Conservation (phyloP, 345 rosid genomes). For the Corchorus capsularis region DNA sequence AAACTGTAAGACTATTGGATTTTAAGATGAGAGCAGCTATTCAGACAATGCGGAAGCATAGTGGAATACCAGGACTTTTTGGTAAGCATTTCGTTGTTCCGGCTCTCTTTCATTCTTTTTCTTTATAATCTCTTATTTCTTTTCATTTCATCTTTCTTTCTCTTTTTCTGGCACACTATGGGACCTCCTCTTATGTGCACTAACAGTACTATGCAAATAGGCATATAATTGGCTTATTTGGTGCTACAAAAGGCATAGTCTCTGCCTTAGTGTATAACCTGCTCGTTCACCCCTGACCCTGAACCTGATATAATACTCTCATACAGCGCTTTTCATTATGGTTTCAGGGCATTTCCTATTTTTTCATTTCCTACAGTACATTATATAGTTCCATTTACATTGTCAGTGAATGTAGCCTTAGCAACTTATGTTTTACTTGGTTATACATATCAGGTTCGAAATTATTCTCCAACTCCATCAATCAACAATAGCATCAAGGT, state of each 20-base stretch:
- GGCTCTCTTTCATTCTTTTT: neutral
- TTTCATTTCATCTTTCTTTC: neutral
- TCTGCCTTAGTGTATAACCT: neutral
- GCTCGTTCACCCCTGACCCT: neutral
- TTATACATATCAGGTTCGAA: slow-evolving; percentile 66
- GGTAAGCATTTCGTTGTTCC: slow-evolving; percentile 44
- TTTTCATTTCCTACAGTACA: neutral
- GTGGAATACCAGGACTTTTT: slow-evolving; percentile 89
- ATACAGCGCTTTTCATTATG: slow-evolving; percentile 3
- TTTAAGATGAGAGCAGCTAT: slow-evolving; percentile 85
- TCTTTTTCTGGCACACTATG: neutral
- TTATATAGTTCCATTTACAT: neutral
- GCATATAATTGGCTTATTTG: slow-evolving; percentile 4
- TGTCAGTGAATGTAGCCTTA: neutral
- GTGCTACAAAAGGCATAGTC: neutral
- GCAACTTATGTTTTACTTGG: slow-evolving; percentile 15
- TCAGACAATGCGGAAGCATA: slow-evolving; percentile 92
- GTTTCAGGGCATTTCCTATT: neutral
- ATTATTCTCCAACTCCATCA: slow-evolving; percentile 71
- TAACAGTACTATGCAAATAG: neutral
- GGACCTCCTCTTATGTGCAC: neutral
- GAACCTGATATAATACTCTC: neutral
- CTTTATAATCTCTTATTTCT: too few species aligned
- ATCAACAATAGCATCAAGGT: slow-evolving; percentile 96
- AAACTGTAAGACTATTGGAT: slow-evolving; percentile 96